Evolutionary conservation across 192 early-diverging fungal species (phyloP).

Genomic region (Phlyctochytrium planicorne): DNA sequence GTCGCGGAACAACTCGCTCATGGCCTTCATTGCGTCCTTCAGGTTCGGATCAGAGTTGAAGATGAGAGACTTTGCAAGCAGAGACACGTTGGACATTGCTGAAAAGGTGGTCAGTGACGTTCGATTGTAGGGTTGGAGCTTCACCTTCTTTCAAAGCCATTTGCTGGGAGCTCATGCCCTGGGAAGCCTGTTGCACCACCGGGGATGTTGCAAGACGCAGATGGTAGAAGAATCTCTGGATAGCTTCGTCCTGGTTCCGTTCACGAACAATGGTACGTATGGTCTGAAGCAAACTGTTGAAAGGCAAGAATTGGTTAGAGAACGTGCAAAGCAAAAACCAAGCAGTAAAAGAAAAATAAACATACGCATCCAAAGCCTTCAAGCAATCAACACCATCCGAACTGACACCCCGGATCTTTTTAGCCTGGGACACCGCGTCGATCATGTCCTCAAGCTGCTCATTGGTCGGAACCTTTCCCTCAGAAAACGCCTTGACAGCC

Average conservation of each 20-base stretch:
- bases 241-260: constrained; percentile 40
- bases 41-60: background rate
- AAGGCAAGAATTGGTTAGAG: background rate
- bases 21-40: background rate
- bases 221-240: constrained; percentile 37
- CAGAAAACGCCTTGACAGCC: constrained; percentile 27
- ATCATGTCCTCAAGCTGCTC: constrained; percentile 30
- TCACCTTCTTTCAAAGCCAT: background rate
- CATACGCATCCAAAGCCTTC: background rate
- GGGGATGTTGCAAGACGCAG: constrained; percentile 12
- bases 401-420: constrained; percentile 10
- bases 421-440: constrained; percentile 12
- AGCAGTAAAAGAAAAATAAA: background rate
- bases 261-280: constrained; percentile 24
- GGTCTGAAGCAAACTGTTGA: constrained; percentile 16
- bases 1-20: background rate
- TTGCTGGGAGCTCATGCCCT: background rate
- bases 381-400: constrained; percentile 6
- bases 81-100: background rate
- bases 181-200: background rate
- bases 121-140: background rate
- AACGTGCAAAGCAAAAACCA: background rate
- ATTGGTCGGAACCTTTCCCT: constrained; percentile 46
- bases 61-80: background rate
- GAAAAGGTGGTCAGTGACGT: background rate